A percentile compares a stretch with the other conserved stretches of the same genome.
These are phyloP conservation scores for Pleurotus djamor DNA, from an alignment of 768 basidiomycete genomes.

Conservation along the genomic window DNA sequence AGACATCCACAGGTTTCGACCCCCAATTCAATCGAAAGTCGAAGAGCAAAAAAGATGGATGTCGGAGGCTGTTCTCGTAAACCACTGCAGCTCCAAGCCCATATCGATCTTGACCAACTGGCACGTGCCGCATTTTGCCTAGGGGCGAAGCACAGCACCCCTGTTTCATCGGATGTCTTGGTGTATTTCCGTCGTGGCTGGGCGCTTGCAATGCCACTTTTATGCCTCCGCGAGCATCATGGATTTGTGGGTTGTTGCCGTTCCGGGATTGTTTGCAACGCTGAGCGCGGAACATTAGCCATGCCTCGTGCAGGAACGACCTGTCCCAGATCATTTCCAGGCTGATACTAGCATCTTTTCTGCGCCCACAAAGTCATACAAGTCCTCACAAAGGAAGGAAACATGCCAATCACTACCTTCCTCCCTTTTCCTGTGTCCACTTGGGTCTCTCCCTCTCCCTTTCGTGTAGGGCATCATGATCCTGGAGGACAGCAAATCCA, in stretches of 20 bases:
- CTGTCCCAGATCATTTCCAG: too few relatives aligned
- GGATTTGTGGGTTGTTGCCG: too few relatives aligned
- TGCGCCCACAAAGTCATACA: conserved; percentile 8
- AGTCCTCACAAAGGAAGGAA: conserved; percentile 4
- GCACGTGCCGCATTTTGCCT: too few relatives aligned
- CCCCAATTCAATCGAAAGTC: conserved; percentile 10
- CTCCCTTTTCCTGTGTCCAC: not conserved
- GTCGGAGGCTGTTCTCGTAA: not conserved
- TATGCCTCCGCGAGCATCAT: too few relatives aligned
- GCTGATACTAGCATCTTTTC: not conserved
- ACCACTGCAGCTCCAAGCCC: not conserved
- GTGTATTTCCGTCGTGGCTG: too few relatives aligned
- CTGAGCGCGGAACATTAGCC: too few relatives aligned
- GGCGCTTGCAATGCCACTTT: too few relatives aligned
- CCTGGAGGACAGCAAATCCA: not conserved
- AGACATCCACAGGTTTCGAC: conserved; percentile 76
- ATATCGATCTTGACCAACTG: too few relatives aligned
- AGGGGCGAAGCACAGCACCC: too few relatives aligned
- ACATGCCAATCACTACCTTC: not conserved
- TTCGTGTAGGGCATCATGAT: not conserved
- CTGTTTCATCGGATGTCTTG: too few relatives aligned
- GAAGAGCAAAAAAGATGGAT: not conserved
- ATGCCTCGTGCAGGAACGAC: not conserved
- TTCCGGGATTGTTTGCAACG: too few relatives aligned
- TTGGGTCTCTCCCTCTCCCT: not conserved